Base-by-base conservation (phyloP, 805 yeast genomes). In the Candida anglica region DNA sequence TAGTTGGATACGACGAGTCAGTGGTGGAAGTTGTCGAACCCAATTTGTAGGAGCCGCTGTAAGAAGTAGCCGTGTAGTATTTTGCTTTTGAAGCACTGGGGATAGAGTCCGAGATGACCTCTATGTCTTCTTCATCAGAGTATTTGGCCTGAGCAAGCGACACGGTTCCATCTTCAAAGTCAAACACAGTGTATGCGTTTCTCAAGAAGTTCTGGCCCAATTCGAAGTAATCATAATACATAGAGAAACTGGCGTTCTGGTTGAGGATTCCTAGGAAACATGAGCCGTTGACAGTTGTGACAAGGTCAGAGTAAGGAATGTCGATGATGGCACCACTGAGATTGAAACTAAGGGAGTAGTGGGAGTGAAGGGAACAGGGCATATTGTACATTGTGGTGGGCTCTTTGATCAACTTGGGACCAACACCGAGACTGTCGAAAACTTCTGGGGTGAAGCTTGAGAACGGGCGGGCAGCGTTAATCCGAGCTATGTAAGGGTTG, bases 171-270 rank as follows among this genome's bases (percentile, higher is more conserved):
- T 71, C 71, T 19, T 77, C 85, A 33, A 79, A 56, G 52, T 83
- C 82, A 53, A 72, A 79, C 11, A 79, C 85, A 19, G 77, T 67
- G 52, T 80, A 82, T 2, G 80, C 79, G 36, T 73, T 69, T 34
- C 85, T 66, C 43, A 84, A 58, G 48, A 83, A 73, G 29, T 74
- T 69, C 49, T 81, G 87, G 8, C 93, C 93, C 23, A 84, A 61
- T 10, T 15, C 16, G n/a, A n/a, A n/a, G n/a, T n/a, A n/a, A n/a
- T n/a, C n/a, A n/a, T n/a, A n/a, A n/a, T n/a, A n/a, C n/a, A n/a
- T n/a, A n/a, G n/a, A n/a, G n/a, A n/a, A 11, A 14, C 13, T 11
- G 11, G 19, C 15, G 17, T 23, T 19, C 34, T 52, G 58, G 10
- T 39, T 43, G 3, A 4, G 10, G 11, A 17, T 3, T n/a, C 13